Percentiles rank a stretch among this genome's conserved stretches.
These are phyloP conservation scores for Cyclaneusma minus DNA, from an alignment of 2,329 filamentous ascomycete genomes.

Conservation along the genomic window DNA sequence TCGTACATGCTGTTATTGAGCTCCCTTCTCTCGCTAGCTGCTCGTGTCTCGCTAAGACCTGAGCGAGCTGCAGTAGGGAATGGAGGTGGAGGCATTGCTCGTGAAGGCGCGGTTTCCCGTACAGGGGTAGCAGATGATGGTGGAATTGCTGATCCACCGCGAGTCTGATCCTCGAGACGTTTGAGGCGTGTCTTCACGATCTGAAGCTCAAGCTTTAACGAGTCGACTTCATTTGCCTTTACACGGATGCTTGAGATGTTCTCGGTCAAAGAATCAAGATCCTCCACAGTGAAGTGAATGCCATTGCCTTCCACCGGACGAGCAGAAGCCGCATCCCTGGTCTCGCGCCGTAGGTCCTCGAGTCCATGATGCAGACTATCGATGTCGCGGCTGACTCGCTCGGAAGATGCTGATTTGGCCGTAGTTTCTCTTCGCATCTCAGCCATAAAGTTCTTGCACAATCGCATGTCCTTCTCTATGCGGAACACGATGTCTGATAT, in stretches of 20 bases:
- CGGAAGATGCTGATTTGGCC: constrained; percentile 3
- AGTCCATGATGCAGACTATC: not conserved
- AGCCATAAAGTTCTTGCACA: constrained; percentile 16
- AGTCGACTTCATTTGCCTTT: constrained; percentile 13
- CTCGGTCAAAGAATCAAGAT: constrained; percentile 8
- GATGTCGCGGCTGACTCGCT: constrained; percentile 1
- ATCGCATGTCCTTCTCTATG: constrained; percentile 14
- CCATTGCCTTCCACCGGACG: constrained; percentile 1
- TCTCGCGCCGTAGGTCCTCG: constrained; percentile 1
- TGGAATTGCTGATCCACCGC: constrained; percentile 1
- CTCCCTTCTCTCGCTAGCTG: too few relatives aligned
- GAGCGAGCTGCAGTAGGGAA: constrained; percentile 1
- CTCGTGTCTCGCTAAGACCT: too few relatives aligned
- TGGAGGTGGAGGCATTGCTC: constrained; percentile 2
- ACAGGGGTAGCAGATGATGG: not conserved
- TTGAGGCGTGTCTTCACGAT: constrained; percentile 9
- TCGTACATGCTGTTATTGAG: too few relatives aligned
- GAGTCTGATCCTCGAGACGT: constrained; percentile 5
- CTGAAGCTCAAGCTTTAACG: constrained; percentile 11
- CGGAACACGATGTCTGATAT: constrained; percentile 11
- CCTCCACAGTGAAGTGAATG: constrained; percentile 4
- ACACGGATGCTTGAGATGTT: constrained; percentile 9
- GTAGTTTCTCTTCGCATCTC: constrained; percentile 12
- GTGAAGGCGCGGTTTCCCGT: too few relatives aligned
- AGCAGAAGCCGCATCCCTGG: constrained; percentile 2